Evolutionary conservation across 306 rosid species (phyloP).

Genomic region (Fagus crenata): DNA sequence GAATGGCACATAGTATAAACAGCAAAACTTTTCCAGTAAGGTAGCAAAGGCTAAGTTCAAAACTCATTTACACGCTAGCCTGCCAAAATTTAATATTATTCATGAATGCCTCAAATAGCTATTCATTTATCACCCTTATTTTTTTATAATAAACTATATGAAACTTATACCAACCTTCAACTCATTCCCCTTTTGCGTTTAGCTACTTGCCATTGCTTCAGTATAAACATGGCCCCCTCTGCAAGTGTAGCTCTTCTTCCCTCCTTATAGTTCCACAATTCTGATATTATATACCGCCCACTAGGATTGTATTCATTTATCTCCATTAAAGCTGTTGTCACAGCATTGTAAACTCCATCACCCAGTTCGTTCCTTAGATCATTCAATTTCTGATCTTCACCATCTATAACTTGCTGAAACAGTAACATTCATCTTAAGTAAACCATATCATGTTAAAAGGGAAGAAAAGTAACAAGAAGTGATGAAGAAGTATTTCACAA

Average conservation of each 20-base stretch:
- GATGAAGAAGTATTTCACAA: neutral
- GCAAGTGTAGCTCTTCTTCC: conserved; percentile 46
- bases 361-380: conserved; percentile 45
- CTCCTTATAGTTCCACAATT: conserved; percentile 52
- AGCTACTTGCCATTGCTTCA: conserved; percentile 39
- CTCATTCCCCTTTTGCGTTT: conserved; percentile 32
- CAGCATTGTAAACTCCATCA: conserved; percentile 43
- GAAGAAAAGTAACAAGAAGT: conserved; percentile 19
- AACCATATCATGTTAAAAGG: neutral
- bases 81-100: neutral
- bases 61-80: neutral
- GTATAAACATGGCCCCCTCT: conserved; percentile 44
- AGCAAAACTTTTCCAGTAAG: neutral
- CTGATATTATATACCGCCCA: conserved; percentile 50
- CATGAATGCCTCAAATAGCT: neutral
- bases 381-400: conserved; percentile 50
- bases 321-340: conserved; percentile 50
- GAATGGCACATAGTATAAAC: neutral
- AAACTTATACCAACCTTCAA: conserved; percentile 27
- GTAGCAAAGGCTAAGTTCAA: neutral
- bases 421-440: conserved; percentile 10
- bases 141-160: neutral
- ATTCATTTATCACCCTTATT: neutral
- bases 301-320: conserved; percentile 62
- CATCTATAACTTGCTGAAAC: conserved; percentile 57